phyloP scores from a whole-genome alignment of 371 early-diverging fungal species.

The Funneliformis caledonium region DNA sequence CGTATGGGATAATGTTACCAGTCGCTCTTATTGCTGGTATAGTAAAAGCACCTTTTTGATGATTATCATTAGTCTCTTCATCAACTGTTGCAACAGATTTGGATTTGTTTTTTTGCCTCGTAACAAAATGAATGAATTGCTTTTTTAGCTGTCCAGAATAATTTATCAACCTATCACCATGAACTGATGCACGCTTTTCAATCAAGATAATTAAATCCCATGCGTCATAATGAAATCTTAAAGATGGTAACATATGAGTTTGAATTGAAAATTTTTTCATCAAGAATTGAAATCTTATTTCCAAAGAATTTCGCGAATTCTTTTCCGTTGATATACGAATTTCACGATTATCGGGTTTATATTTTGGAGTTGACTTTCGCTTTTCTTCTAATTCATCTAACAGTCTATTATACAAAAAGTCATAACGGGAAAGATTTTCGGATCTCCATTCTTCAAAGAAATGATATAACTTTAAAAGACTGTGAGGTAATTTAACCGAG shows the following conservation, averaged over 20 bases:
- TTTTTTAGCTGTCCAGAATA: constrained; percentile 57
- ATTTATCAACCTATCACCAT: constrained; percentile 43
- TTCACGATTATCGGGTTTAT: constrained; percentile 26
- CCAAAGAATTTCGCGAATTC: constrained; percentile 45
- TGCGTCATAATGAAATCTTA: constrained; percentile 67
- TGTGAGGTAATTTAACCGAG: constrained; percentile 69
- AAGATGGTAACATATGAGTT: constrained; percentile 70
- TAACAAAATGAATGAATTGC: constrained; percentile 61
- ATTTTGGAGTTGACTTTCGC: constrained; percentile 43
- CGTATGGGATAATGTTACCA: constrained; percentile 54
- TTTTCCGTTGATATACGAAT: constrained; percentile 9
- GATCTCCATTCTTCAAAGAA: constrained; percentile 83
- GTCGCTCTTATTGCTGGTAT: constrained; percentile 65
- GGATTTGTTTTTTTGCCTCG: constrained; percentile 46
- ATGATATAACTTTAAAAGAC: constrained; percentile 74
- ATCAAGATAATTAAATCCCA: constrained; percentile 60
- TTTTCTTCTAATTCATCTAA: constrained; percentile 73
- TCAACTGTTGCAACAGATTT: constrained; percentile 19
- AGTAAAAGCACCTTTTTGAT: constrained; percentile 56
- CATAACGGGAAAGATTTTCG: constrained; percentile 76
- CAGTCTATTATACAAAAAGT: constrained; percentile 74
- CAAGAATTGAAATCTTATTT: constrained; percentile 68
- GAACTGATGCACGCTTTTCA: constrained; percentile 49
- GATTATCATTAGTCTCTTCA: constrained; percentile 45
- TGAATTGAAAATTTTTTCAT: constrained; percentile 62